Percentiles rank a stretch among this genome's conserved stretches.
These are phyloP conservation scores for Verticillium nubilum DNA, from an alignment of 2,329 filamentous ascomycete species.

Conservation along the genomic window DNA sequence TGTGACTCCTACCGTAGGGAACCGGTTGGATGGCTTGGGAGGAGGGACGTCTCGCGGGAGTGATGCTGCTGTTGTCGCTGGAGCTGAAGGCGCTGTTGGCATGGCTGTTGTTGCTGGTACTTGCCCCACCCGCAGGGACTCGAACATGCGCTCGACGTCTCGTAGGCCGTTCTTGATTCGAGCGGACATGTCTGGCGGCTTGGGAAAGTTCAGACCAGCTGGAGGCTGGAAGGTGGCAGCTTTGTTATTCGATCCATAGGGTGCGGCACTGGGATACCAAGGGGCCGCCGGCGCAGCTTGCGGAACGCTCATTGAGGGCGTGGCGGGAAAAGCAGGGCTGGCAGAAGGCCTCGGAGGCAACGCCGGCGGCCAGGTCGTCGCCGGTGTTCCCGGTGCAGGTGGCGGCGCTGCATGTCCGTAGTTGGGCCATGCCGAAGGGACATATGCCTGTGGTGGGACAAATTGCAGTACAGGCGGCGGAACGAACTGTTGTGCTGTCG, in stretches of 20 bases:
- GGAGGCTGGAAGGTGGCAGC: background rate
- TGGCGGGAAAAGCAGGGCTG: background rate
- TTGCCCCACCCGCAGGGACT: background rate
- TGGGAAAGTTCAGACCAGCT: background rate
- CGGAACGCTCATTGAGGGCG: background rate
- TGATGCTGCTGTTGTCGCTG: background rate
- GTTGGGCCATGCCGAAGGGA: background rate
- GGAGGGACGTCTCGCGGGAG: background rate
- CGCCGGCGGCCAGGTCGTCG: background rate
- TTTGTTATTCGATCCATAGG: background rate
- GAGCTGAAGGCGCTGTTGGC: background rate
- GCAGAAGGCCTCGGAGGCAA: background rate
- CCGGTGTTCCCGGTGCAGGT: background rate
- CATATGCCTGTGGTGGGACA: background rate
- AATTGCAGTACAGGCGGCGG: background rate
- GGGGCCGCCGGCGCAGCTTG: background rate
- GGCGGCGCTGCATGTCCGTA: background rate
- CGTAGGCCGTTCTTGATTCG: background rate
- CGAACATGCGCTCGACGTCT: background rate
- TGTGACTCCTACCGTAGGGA: slow-evolving; percentile 9
- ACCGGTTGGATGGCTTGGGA: background rate
- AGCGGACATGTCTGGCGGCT: background rate
- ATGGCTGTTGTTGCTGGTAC: background rate
- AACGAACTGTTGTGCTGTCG: background rate
- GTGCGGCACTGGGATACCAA: background rate